phyloP scores from a whole-genome alignment of 306 rosid genomes.

The Cucumis melo region DNA sequence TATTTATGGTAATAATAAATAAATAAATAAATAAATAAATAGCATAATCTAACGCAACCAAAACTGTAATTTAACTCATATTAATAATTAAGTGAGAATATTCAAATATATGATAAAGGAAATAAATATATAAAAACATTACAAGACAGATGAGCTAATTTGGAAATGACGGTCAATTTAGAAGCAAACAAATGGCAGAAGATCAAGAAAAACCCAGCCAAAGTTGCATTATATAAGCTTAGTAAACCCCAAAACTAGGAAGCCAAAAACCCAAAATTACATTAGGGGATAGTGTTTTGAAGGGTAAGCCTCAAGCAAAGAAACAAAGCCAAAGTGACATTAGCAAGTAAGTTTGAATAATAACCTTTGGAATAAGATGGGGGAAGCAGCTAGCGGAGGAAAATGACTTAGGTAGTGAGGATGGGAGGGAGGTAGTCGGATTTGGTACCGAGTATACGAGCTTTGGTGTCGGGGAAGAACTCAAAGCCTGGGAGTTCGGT shows the following conservation, averaged over 20 bases:
- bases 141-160: no score
- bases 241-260: not conserved
- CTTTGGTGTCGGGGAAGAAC: constrained; percentile 59
- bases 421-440: constrained; percentile 61
- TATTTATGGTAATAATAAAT: no score
- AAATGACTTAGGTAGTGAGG: constrained; percentile 46
- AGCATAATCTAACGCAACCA: no score
- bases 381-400: not conserved
- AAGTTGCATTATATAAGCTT: not conserved
- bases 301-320: not conserved
- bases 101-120: no score
- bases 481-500: constrained; percentile 48
- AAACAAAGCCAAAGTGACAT: not conserved
- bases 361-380: not conserved
- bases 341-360: not conserved
- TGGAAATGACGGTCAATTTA: not conserved
- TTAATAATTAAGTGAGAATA: no score
- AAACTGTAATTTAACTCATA: no score
- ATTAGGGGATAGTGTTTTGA: not conserved
- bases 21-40: no score
- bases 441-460: constrained; percentile 49
- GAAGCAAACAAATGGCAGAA: not conserved
- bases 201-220: not conserved
- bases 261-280: not conserved
- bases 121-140: no score